phyloP scores from a whole-genome alignment of 2,329 filamentous ascomycete species.

The Magnaporthiopsis poae region DNA sequence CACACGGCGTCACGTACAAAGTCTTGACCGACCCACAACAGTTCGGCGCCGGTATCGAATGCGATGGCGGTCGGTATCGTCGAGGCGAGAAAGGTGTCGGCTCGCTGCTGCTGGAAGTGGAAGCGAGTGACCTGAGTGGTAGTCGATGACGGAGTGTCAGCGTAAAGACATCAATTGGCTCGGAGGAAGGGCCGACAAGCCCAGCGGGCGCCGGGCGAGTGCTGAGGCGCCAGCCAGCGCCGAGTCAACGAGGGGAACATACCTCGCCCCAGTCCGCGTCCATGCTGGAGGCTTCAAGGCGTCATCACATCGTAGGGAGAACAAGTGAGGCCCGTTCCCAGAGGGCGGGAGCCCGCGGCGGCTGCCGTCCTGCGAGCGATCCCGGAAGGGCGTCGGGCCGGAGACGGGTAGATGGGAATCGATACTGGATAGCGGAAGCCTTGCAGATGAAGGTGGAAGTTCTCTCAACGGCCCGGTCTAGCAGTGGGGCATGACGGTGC shows the following conservation, averaged over 20 bases:
- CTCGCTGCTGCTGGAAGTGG: neutral
- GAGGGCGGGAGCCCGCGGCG: neutral
- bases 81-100: neutral
- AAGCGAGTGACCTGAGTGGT: neutral
- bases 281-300: constrained; percentile 3
- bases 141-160: neutral
- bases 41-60: constrained; percentile 81
- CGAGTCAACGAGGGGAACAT: neutral
- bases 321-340: neutral
- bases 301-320: neutral
- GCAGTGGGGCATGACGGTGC: neutral
- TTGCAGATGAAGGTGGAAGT: neutral
- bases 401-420: neutral
- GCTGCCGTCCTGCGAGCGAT: neutral
- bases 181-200: neutral
- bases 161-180: neutral
- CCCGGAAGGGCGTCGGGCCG: neutral
- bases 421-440: neutral
- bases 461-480: neutral
- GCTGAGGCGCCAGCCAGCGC: neutral
- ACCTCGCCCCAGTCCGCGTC: constrained; percentile 11
- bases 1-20: constrained; percentile 44
- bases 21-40: constrained; percentile 88
- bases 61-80: constrained; percentile 39
- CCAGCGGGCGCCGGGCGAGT: neutral